A percentile compares a stretch with the other conserved stretches of the same genome.
phyloP scores from a whole-genome alignment of 371 early-diverging fungal species.

The Gilbertella persicaria region DNA sequence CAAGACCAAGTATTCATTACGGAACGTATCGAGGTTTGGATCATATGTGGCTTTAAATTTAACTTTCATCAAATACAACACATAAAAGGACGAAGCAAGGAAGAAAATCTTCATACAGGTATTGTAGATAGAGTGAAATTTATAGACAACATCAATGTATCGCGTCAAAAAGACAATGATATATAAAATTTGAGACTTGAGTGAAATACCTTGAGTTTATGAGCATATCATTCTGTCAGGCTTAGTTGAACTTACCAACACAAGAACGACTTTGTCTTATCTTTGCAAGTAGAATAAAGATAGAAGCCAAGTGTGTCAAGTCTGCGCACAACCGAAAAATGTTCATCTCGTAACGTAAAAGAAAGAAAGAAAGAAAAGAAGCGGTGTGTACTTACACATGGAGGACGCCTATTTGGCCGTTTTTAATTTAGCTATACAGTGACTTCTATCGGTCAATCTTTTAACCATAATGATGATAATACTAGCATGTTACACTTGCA shows the following conservation, averaged over 20 bases:
- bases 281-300: slow-evolving; percentile 88
- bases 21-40: slow-evolving; percentile 88
- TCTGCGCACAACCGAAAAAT: slow-evolving; percentile 91
- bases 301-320: slow-evolving; percentile 93
- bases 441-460: no score
- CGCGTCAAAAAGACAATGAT: slow-evolving; percentile 91
- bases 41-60: slow-evolving; percentile 94
- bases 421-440: no score
- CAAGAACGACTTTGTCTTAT: slow-evolving; percentile 86
- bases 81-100: slow-evolving; percentile 80
- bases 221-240: no score
- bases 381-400: not conserved
- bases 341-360: slow-evolving; percentile 65
- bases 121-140: slow-evolving; percentile 87
- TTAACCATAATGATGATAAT: no score
- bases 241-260: slow-evolving; percentile 71
- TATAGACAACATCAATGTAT: slow-evolving; percentile 90
- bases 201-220: slow-evolving; percentile 95
- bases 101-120: slow-evolving; percentile 96
- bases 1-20: slow-evolving; percentile 80
- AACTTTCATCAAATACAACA: slow-evolving; percentile 88
- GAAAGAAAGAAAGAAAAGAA: not conserved
- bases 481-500: no score
- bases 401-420: not conserved
- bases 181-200: slow-evolving; percentile 96